Base-by-base conservation (phyloP, 257 asterid genomes). In the Forsythia suspensa region DNA sequence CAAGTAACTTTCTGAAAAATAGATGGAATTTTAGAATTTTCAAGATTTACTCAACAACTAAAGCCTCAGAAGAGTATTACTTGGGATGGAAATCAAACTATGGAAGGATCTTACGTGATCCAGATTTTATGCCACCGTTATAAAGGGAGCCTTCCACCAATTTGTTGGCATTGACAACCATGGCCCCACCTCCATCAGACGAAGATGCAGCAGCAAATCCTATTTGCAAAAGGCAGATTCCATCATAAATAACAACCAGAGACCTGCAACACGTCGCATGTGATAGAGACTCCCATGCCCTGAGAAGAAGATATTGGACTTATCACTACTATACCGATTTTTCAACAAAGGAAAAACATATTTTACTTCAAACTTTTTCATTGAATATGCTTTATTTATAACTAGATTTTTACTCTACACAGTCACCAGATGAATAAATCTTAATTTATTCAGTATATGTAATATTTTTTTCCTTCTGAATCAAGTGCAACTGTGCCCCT, bases 231-330 rank as follows among this genome's bases (percentile, higher is more conserved):
- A 93, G 82, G 83, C 97, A 89, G 75, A 86, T 86, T 79, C 91
- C 86, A 71, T 90, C 97, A 76, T 93, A 95, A 70, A 93, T 76
- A 77, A 93, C 78, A 72, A 95, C 92, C 21, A 95, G 84, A 74
- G 99, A 92, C 80, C 90, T 88, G 86, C 99, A 93, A 88, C 98
- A 91, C 24, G 98, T 95, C 42, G 75, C 96, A 78, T 82, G 84
- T 39, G 97, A 95, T 51, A 95, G 85, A 76, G 99, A 91, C 75
- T 91, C 93, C 99, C 99, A 95, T 59, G 87, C 89, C 99, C 98
- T 94, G 92, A 70, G 81, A 84, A 80, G 77, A 34, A 74, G 41
- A 61, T 59, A 57, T 74, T 57, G 74, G 74, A 74, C 42, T 34
- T 42, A 81, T 77, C 76, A 44, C 42, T 48, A 48, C 20, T 48